phyloP scores from a whole-genome alignment of 169 alveolate genomes.

The Plasmodium gaboni region DNA sequence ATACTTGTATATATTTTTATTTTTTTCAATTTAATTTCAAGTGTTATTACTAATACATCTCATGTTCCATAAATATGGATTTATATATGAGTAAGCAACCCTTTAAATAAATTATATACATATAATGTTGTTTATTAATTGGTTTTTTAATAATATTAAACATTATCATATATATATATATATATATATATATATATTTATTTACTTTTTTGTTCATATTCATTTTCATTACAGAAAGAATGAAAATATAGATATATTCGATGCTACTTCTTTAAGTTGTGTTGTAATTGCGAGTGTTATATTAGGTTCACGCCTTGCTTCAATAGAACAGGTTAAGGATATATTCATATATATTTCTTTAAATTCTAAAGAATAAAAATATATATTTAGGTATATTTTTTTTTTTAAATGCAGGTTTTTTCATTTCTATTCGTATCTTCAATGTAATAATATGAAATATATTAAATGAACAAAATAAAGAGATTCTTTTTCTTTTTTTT shows the following conservation, averaged over 20 bases:
- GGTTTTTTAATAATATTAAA: neutral
- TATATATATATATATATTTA: conserved; percentile 1
- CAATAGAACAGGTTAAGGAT: conserved; percentile 36
- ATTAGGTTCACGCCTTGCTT: conserved; percentile 62
- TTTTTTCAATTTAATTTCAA: conserved; percentile 10
- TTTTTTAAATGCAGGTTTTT: conserved; percentile 43
- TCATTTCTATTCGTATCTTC: conserved; percentile 62
- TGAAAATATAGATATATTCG: conserved; percentile 70
- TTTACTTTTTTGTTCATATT: neutral
- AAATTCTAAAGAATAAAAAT: neutral
- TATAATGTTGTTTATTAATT: too few relatives aligned
- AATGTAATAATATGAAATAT: conserved; percentile 24
- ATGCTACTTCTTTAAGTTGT: conserved; percentile 71
- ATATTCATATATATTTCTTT: neutral
- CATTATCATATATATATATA: conserved; percentile 6
- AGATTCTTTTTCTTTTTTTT: neutral
- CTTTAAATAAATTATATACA: too few relatives aligned
- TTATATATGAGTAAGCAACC: conserved; percentile 53
- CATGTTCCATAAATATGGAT: conserved; percentile 65
- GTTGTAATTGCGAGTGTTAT: conserved; percentile 74
- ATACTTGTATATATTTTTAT: neutral
- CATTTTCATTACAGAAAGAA: conserved; percentile 18
- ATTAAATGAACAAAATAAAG: conserved; percentile 1
- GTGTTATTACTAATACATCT: conserved; percentile 63
- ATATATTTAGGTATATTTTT: conserved; percentile 3